These are phyloP conservation scores for Salvia splendens DNA, from an alignment of 257 asterid genomes.

Conservation along the genomic window DNA sequence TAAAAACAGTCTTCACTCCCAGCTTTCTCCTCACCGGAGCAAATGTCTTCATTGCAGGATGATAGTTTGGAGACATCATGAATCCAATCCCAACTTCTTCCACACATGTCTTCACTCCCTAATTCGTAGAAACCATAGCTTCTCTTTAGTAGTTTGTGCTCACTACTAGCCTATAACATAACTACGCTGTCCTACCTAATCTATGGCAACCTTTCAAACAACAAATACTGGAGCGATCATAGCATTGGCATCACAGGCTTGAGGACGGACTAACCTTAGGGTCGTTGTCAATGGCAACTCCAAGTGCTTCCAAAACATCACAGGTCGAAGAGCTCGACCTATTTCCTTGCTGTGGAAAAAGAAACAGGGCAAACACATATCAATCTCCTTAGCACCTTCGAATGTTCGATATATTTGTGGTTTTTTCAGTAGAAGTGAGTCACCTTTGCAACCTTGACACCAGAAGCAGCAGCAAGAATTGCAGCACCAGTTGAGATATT, in stretches of 20 bases:
- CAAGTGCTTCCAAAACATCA: constrained; percentile 83
- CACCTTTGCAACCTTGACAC: constrained; percentile 87
- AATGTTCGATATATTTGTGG: background rate
- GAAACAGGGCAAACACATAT: background rate
- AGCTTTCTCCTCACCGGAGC: constrained; percentile 80
- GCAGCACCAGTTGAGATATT: constrained; percentile 89
- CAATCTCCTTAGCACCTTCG: background rate
- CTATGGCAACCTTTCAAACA: background rate
- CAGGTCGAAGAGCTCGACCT: constrained; percentile 93
- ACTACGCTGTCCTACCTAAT: background rate
- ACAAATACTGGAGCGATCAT: background rate
- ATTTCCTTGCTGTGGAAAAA: constrained; percentile 71
- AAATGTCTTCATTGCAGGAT: constrained; percentile 81
- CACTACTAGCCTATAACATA: too few species aligned
- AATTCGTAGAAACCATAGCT: constrained; percentile 8
- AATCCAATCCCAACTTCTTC: constrained; percentile 78
- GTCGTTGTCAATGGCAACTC: constrained; percentile 62
- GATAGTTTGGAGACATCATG: constrained; percentile 86
- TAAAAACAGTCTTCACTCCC: constrained; percentile 73
- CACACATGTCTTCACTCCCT: constrained; percentile 67
- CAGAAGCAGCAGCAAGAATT: constrained; percentile 90
- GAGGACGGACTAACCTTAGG: constrained; percentile 56
- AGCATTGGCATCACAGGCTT: background rate
- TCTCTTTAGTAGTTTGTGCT: too few species aligned
- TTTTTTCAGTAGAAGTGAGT: background rate